Percentiles rank a stretch among this genome's conserved stretches.
phyloP scores from a whole-genome alignment of 2,329 filamentous ascomycete species.

The Aspergillus alliaceus region DNA sequence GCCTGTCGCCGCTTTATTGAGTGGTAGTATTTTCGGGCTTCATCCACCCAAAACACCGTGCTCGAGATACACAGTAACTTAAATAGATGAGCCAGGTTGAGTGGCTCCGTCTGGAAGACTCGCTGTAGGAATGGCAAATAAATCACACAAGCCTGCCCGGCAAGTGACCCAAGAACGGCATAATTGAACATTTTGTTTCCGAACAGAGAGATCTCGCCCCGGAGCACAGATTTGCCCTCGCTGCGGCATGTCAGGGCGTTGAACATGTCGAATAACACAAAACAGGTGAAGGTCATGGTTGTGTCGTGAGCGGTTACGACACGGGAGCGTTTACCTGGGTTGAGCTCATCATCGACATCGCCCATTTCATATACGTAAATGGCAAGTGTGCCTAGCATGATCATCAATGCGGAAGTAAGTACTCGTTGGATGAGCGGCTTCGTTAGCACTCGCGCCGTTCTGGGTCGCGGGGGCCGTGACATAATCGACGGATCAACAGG shows the following conservation, averaged over 20 bases:
- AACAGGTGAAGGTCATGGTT: constrained; percentile 99
- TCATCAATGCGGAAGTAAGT: constrained; percentile 79
- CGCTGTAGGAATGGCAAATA: constrained; percentile 93
- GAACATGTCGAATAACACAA: constrained; percentile 99
- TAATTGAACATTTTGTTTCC: constrained; percentile 96
- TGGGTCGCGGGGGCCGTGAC: constrained; percentile 81
- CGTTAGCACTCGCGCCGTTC: constrained; percentile 89
- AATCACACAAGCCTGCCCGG: constrained; percentile 86
- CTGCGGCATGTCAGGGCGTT: constrained; percentile 93
- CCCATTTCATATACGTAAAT: constrained; percentile 93
- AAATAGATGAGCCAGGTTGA: constrained; percentile 72
- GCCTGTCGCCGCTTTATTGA: constrained; percentile 31
- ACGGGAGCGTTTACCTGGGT: constrained; percentile 46
- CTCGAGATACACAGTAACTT: constrained; percentile 75
- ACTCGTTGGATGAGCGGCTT: constrained; percentile 78
- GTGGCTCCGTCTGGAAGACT: constrained; percentile 91
- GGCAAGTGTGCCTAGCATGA: constrained; percentile 87
- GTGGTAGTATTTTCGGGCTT: constrained; percentile 72
- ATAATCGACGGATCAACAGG: constrained; percentile 93
- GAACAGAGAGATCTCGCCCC: constrained; percentile 79
- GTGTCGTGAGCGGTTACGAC: constrained; percentile 89
- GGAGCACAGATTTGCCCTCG: constrained; percentile 82
- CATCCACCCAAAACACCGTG: constrained; percentile 92
- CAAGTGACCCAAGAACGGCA: constrained; percentile 79
- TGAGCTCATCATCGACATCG: constrained; percentile 56